phyloP scores from a whole-genome alignment of 805 yeast genomes.

The Myxozyma udenii region DNA sequence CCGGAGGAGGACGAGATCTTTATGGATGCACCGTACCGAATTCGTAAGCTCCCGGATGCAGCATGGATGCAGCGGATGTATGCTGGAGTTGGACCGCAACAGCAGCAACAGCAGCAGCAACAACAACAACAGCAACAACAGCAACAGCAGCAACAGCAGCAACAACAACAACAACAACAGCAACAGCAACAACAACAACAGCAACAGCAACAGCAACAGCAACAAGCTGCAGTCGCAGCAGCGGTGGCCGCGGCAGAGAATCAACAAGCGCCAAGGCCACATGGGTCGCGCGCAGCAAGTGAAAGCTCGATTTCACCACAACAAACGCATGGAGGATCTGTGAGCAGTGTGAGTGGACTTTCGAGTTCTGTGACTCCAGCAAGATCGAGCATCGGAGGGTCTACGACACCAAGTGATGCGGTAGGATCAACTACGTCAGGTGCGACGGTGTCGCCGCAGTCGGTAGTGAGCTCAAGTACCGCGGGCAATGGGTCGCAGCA shows the following conservation, averaged over 20 bases:
- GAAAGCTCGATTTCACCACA: background rate
- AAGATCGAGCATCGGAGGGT: too few species aligned
- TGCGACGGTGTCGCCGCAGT: background rate
- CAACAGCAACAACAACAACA: background rate
- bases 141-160: background rate
- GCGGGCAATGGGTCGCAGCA: too few species aligned
- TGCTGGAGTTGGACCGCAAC: background rate
- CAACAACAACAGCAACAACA: background rate
- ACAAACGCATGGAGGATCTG: background rate
- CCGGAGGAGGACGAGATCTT: conserved; percentile 29
- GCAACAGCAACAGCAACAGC: background rate
- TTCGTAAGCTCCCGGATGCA: conserved; percentile 17
- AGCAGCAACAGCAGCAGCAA: background rate
- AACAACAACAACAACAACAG: background rate
- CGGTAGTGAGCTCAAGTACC: too few species aligned
- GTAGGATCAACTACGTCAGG: background rate
- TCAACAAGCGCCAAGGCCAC: too few species aligned
- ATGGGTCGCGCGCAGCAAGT: background rate
- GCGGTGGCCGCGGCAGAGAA: background rate
- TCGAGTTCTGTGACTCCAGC: background rate
- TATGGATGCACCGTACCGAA: conserved; percentile 23
- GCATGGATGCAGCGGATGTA: conserved; percentile 19
- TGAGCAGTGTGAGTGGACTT: background rate
- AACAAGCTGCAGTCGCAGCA: background rate
- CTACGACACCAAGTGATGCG: too few species aligned